Conservation (phyloP, 2,329 filamentous ascomycete genomes). For the Aspergillus oerlinghausenensis region DNA sequence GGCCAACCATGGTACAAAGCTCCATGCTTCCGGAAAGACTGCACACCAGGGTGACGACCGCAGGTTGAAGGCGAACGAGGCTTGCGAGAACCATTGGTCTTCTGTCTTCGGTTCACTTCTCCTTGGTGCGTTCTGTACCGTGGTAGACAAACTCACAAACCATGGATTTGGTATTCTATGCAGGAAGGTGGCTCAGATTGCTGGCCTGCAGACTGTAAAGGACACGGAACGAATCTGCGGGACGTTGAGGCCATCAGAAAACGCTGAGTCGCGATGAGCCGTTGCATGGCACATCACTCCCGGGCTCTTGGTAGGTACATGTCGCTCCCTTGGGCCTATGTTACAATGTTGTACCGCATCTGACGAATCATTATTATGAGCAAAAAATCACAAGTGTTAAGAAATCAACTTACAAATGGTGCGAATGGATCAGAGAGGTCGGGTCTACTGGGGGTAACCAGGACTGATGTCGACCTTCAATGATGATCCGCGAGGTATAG, state of each 20-base stretch:
- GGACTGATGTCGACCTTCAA: not conserved
- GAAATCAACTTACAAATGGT: not conserved
- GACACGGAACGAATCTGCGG: not conserved
- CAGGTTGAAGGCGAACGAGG: not conserved
- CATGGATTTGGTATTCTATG: slow-evolving; percentile 4
- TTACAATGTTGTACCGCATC: not conserved
- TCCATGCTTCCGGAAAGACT: slow-evolving; percentile 2
- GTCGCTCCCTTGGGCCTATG: not conserved
- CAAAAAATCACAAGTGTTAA: not conserved
- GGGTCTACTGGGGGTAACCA: not conserved
- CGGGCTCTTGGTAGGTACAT: not conserved
- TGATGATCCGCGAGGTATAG: not conserved
- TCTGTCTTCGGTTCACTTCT: slow-evolving; percentile 6
- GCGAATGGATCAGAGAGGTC: not conserved
- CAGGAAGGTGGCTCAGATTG: not conserved
- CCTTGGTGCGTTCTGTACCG: slow-evolving; percentile 4
- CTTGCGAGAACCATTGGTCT: not conserved
- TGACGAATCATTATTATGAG: not conserved
- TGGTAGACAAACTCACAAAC: not conserved
- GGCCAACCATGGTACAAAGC: slow-evolving; percentile 14
- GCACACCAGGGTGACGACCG: slow-evolving; percentile 2
- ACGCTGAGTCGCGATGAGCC: not conserved
- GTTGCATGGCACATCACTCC: not conserved
- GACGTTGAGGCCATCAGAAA: not conserved
- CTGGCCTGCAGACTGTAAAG: not conserved